These are phyloP conservation scores for Claviceps purpurea DNA, from an alignment of 2,329 filamentous ascomycete species.

Conservation along the genomic window DNA sequence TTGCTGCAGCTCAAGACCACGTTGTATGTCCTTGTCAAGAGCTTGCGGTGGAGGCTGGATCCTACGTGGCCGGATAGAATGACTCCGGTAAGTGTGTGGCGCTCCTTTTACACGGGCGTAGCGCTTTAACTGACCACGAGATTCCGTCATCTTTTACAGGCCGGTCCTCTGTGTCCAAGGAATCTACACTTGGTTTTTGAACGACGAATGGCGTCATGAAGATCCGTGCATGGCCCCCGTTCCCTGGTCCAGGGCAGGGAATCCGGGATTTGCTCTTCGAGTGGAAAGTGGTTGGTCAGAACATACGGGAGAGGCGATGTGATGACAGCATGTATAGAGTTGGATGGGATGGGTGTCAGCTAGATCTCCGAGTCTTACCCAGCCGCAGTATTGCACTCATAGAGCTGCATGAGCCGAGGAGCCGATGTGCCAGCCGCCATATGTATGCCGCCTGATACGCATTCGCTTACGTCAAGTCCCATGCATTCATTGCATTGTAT, in stretches of 20 bases:
- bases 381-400: no score
- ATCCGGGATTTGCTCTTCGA: not conserved
- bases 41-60: constrained; percentile 18
- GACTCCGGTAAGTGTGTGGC: constrained; percentile 18
- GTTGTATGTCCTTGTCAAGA: constrained; percentile 17
- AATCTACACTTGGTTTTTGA: constrained; percentile 3
- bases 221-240: not conserved
- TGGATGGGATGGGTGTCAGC: not conserved
- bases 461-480: no score
- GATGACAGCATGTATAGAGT: no score
- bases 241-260: not conserved
- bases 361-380: not conserved
- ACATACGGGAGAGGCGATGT: not conserved
- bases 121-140: not conserved
- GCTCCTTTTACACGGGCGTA: not conserved
- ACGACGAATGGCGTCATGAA: not conserved
- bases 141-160: constrained; percentile 1
- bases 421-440: no score
- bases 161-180: constrained; percentile 8
- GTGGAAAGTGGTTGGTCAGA: not conserved
- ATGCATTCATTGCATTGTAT: no score
- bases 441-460: no score
- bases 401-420: no score
- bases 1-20: constrained; percentile 23
- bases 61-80: constrained; percentile 18